phyloP scores from a whole-genome alignment of 2,329 filamentous ascomycete genomes.

The Pezicula carpinea region DNA sequence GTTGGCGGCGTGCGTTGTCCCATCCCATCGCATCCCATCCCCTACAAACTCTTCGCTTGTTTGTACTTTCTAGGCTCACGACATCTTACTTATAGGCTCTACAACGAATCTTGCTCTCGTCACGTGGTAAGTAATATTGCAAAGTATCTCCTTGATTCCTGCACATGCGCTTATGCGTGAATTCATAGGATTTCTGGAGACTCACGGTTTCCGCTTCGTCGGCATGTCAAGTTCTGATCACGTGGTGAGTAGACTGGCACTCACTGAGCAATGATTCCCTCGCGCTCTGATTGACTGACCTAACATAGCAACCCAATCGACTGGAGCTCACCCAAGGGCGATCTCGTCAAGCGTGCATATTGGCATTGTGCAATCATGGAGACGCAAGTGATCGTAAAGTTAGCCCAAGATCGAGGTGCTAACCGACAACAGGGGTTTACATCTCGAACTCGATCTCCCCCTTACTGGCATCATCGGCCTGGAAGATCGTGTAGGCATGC shows the following conservation, averaged over 20 bases:
- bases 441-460: slow-evolving; percentile 55
- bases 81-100: slow-evolving; percentile 35
- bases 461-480: slow-evolving; percentile 48
- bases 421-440: slow-evolving; percentile 38
- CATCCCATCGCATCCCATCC: not conserved
- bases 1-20: slow-evolving; percentile 44
- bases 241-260: slow-evolving; percentile 36
- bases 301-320: slow-evolving; percentile 35
- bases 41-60: not conserved
- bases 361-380: slow-evolving; percentile 55
- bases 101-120: slow-evolving; percentile 47
- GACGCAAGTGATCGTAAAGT: slow-evolving; percentile 33
- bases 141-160: not conserved
- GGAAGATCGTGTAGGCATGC: slow-evolving; percentile 49
- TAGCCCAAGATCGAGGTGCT: not conserved
- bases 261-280: slow-evolving; percentile 16
- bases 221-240: slow-evolving; percentile 51
- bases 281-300: not conserved
- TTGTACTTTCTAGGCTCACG: not conserved
- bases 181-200: slow-evolving; percentile 53
- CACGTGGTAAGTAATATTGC: slow-evolving; percentile 38
- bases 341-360: slow-evolving; percentile 49
- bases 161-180: not conserved
- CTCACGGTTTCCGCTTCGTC: slow-evolving; percentile 50
- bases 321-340: slow-evolving; percentile 41